These are phyloP conservation scores for cucumber (Cucumis sativus) DNA, from an alignment of 306 rosid genomes.

Conservation along the genomic window Cucumber_9930_V3 NC_026660.2:9552501-9553000, in stretches of 20 bases:
- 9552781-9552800: neutral
- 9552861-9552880: neutral
- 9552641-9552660: neutral
- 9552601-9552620: neutral
- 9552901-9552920: constrained; percentile 44
- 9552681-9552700: neutral
- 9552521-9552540: no score
- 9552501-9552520: no score
- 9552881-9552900: constrained; percentile 8
- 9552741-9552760: neutral
- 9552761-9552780: constrained; percentile 5
- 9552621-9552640: neutral
- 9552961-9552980: constrained; percentile 15
- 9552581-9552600: neutral
- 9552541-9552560: no score
- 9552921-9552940: constrained; percentile 37
- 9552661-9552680: neutral
- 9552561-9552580: neutral
- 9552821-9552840: constrained; percentile 24
- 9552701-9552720: no score
- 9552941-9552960: constrained; percentile 18
- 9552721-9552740: neutral
- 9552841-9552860: neutral
- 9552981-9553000: neutral
- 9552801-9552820: constrained; percentile 4